Evolutionary conservation across 2,329 filamentous ascomycete species (phyloP), one percentile per base, ranked within the genome.

Genomic region (Elsinoe arachidis): DNA sequence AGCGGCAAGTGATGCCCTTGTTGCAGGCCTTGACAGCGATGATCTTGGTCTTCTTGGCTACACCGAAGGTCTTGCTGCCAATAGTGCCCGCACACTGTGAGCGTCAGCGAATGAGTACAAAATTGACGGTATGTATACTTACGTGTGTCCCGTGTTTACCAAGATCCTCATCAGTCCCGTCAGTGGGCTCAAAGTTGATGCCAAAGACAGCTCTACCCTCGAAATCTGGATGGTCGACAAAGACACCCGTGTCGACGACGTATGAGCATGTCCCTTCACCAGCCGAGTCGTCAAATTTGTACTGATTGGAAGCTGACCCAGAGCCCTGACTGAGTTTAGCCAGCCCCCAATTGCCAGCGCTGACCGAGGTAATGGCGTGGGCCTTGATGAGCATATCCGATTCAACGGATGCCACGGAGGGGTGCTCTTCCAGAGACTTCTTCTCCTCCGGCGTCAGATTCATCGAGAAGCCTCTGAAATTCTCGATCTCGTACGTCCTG

Each of bases 111-210:
- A 19, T 43, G 19, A 3, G 2, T 6, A 21, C 15, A 43, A 15
- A 21, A 10, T 7, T 6, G 19, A 19, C 15, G 14, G 15, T 43
- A 21, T 3, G 5, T 21, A 84, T 43, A 21, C 39, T 43, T 43
- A 84, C 81, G 71, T 86, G 83, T 57, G 76, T 82, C 38, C 83
- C 83, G 68, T 86, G 83, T 9, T 82, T 83, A 63, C 84, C 81
- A 62, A 79, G 74, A 58, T 75, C 73, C 15, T 67, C 69, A 57
- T 70, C 65, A n/a, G 58, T 55, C 64, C 69, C 58, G n/a, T 51
- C 53, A 2, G 57, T 52, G 14, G 49, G 49, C n/a, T 53, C 49
- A 39, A 64, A 67, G 46, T 58, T 62, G 23, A 55, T 56, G 26
- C 64, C 63, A 5, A 61, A 61, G n/a, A 58, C 41, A 9, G 65